Evolutionary conservation across 2,329 filamentous ascomycete genomes (phyloP).

Genomic region (Penicillium sp.): DNA sequence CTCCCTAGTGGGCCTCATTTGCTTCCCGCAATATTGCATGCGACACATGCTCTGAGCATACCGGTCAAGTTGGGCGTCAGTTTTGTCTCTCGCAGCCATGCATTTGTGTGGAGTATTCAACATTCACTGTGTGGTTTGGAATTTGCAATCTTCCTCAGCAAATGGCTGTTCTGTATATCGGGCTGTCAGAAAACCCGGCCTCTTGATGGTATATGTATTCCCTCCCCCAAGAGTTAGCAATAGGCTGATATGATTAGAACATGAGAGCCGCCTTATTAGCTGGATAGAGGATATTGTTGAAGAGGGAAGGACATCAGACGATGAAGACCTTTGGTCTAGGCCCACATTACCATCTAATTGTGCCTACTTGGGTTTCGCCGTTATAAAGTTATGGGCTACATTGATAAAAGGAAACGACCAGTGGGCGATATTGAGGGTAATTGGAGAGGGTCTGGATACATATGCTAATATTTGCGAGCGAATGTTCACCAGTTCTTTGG

Average conservation of each 20-base stretch:
- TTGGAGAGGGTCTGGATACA: conserved; percentile 40
- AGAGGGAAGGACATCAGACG: conserved; percentile 15
- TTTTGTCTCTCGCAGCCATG: conserved; percentile 18
- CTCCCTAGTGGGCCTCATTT: conserved; percentile 52
- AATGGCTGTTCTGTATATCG: conserved; percentile 20
- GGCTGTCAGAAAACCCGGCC: neutral
- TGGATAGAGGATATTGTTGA: conserved; percentile 24
- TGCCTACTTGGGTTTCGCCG: neutral
- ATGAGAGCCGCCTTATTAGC: conserved; percentile 12
- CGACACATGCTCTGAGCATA: conserved; percentile 65
- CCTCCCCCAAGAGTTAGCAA: neutral
- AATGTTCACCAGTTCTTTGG: neutral
- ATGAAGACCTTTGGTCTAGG: conserved; percentile 9
- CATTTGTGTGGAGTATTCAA: conserved; percentile 24
- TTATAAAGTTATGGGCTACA: neutral
- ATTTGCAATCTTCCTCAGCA: conserved; percentile 21
- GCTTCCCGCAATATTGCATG: conserved; percentile 62
- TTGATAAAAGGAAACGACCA: conserved; percentile 33
- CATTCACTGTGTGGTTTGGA: conserved; percentile 25
- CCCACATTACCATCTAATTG: conserved; percentile 5
- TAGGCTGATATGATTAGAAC: conserved; percentile 2
- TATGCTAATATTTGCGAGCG: conserved; percentile 10
- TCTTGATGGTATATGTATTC: conserved; percentile 7
- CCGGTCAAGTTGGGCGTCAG: conserved; percentile 24
- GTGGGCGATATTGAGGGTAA: conserved; percentile 44